phyloP scores from a whole-genome alignment of 2,329 filamentous ascomycete genomes.

The Exophiala xenobiotica region DNA sequence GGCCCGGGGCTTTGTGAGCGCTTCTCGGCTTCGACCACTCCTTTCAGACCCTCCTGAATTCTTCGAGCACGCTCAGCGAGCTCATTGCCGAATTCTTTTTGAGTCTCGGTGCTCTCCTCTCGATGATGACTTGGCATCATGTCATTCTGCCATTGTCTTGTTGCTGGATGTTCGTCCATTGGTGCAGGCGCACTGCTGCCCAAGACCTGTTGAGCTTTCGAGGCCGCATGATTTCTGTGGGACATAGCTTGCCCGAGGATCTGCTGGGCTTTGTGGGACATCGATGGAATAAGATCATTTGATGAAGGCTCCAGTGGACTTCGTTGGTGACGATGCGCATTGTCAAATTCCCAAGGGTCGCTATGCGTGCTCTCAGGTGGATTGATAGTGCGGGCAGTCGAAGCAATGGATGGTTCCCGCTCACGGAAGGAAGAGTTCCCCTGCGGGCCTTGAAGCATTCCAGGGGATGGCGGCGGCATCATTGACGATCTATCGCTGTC shows the following conservation, averaged over 20 bases:
- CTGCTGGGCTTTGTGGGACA: conserved; percentile 40
- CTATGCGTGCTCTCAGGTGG: conserved; percentile 53
- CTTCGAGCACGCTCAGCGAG: conserved; percentile 48
- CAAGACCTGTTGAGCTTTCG: conserved; percentile 25
- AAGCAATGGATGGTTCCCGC: conserved; percentile 33
- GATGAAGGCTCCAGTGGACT: conserved; percentile 10
- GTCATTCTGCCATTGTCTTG: conserved; percentile 43
- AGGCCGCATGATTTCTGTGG: conserved; percentile 31
- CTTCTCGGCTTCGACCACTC: conserved; percentile 43
- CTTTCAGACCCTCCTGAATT: conserved; percentile 50
- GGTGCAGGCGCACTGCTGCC: conserved; percentile 21
- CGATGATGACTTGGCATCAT: conserved; percentile 43
- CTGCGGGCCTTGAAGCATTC: conserved; percentile 7
- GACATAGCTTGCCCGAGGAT: conserved; percentile 40
- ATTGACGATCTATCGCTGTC: conserved; percentile 81
- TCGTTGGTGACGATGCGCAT: conserved; percentile 40
- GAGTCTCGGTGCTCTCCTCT: conserved; percentile 48
- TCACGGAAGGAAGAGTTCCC: conserved; percentile 5
- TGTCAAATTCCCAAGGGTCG: conserved; percentile 57
- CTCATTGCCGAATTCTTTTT: conserved; percentile 50
- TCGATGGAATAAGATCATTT: conserved; percentile 28
- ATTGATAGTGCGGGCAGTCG: conserved; percentile 39
- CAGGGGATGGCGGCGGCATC: conserved; percentile 56
- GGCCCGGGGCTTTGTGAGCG: conserved; percentile 45
- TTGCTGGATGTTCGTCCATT: conserved; percentile 8